Percentiles rank a stretch among this genome's conserved stretches.
phyloP scores from a whole-genome alignment of 116 monocot species.

The Papilionanthe hybrid region DNA sequence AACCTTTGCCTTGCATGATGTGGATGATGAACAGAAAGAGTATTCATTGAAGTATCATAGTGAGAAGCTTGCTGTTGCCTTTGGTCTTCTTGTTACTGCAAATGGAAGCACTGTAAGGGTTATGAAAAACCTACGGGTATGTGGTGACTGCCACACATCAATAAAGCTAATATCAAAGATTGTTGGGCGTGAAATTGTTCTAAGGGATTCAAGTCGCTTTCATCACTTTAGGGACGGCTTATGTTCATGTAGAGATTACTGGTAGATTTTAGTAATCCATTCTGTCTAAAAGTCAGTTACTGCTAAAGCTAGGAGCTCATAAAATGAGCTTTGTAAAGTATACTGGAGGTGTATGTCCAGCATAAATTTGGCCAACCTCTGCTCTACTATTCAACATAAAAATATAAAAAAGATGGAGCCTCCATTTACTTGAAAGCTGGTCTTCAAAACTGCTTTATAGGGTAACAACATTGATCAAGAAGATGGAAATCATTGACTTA shows the following conservation, averaged over 20 bases:
- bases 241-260: conserved; percentile 64
- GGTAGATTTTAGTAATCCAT: conserved; percentile 22
- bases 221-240: conserved; percentile 55
- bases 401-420: not conserved
- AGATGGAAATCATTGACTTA: not conserved
- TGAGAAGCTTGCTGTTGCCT: conserved; percentile 63
- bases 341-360: not conserved
- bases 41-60: conserved; percentile 40
- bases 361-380: not conserved
- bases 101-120: conserved; percentile 54
- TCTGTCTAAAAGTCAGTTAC: not conserved
- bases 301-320: not conserved
- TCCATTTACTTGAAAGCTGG: not conserved
- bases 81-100: conserved; percentile 43
- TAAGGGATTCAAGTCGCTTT: conserved; percentile 56
- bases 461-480: not conserved
- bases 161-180: conserved; percentile 52
- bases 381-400: not conserved
- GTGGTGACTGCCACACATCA: conserved; percentile 56
- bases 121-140: conserved; percentile 62
- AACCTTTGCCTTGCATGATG: conserved; percentile 54
- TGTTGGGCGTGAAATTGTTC: conserved; percentile 41
- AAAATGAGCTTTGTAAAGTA: not conserved
- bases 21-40: conserved; percentile 72
- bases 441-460: no score